phyloP scores from a whole-genome alignment of 2,329 filamentous ascomycete species.

The Cryphonectria naterciae region DNA sequence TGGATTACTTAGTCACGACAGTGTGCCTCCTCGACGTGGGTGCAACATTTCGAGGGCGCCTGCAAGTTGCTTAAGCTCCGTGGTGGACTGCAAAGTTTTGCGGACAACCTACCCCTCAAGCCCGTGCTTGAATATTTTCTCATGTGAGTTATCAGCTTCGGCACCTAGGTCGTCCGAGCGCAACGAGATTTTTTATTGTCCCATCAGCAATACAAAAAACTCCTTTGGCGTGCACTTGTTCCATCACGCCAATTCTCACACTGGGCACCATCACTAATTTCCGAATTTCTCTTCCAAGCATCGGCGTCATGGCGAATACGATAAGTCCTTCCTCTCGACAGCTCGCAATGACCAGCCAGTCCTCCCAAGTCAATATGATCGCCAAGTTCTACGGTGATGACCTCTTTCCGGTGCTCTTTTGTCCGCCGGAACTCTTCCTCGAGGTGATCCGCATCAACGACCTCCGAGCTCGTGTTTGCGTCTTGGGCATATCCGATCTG shows the following conservation, averaged over 20 bases:
- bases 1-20: neutral
- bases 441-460: conserved; percentile 43
- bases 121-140: neutral
- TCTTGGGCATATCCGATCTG: neutral
- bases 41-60: conserved; percentile 28
- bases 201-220: neutral
- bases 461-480: conserved; percentile 35
- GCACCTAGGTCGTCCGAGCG: neutral
- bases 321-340: conserved; percentile 40
- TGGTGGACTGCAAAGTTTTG: neutral
- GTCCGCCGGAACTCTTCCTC: conserved; percentile 38
- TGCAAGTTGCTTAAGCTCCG: conserved; percentile 25
- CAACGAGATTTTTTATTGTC: neutral
- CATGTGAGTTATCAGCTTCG: neutral
- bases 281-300: conserved; percentile 29
- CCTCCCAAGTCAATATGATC: conserved; percentile 36
- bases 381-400: conserved; percentile 31
- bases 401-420: conserved; percentile 36
- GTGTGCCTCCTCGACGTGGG: conserved; percentile 8
- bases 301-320: conserved; percentile 41
- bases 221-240: neutral
- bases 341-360: conserved; percentile 35
- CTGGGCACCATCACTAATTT: conserved; percentile 23
- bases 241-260: neutral
- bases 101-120: neutral